These are phyloP conservation scores for Drechslerella dactyloides DNA, from an alignment of 2,329 filamentous ascomycete species.

Conservation along the genomic window DNA sequence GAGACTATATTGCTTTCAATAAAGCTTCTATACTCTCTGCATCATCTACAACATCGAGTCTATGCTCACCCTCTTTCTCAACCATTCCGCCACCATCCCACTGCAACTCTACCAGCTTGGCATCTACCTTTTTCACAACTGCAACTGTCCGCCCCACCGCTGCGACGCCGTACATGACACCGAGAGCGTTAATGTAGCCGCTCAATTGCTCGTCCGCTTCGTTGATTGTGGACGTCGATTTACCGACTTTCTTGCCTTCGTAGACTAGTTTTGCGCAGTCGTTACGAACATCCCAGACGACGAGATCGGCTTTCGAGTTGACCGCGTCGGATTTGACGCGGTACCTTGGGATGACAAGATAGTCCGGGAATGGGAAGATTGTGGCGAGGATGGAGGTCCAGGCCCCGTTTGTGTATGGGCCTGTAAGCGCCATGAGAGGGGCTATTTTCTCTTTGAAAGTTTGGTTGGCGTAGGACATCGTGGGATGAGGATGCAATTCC, in stretches of 20 bases:
- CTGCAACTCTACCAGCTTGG: constrained; percentile 41
- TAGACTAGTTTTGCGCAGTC: constrained; percentile 38
- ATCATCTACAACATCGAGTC: constrained; percentile 39
- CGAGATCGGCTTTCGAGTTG: constrained; percentile 32
- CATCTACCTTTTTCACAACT: constrained; percentile 36
- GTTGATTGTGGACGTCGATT: constrained; percentile 43
- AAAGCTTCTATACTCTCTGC: constrained; percentile 35
- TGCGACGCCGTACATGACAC: constrained; percentile 33
- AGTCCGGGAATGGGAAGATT: constrained; percentile 38
- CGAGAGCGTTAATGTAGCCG: constrained; percentile 33
- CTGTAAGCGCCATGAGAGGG: constrained; percentile 34
- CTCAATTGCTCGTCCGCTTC: constrained; percentile 43
- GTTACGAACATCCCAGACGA: constrained; percentile 41
- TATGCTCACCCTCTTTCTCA: constrained; percentile 30
- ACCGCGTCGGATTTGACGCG: constrained; percentile 16
- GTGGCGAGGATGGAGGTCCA: constrained; percentile 45
- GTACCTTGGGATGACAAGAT: constrained; percentile 45
- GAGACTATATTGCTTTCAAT: constrained; percentile 24
- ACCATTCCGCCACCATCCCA: constrained; percentile 26
- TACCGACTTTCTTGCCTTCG: constrained; percentile 47
- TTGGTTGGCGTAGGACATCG: constrained; percentile 21
- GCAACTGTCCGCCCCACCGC: constrained; percentile 38
- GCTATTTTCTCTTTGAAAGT: constrained; percentile 33
- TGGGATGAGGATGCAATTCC: too few species aligned
- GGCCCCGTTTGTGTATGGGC: constrained; percentile 47